Conservation (phyloP, 768 basidiomycete species). For the Fomitopsis serialis region DNA sequence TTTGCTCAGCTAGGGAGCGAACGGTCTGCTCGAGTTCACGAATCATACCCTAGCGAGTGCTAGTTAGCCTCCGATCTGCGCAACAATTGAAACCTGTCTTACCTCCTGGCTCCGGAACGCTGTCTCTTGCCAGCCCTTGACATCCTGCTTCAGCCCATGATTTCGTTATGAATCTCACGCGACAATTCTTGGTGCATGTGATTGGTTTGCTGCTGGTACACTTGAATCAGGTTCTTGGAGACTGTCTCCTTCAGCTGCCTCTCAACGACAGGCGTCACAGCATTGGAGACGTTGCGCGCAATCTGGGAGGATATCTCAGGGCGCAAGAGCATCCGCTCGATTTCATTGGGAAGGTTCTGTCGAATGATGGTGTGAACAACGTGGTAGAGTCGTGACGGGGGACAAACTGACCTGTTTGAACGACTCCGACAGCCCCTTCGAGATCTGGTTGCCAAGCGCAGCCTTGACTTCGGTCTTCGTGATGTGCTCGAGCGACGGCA, state of each 20-base stretch:
- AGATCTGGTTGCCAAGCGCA: slow-evolving; percentile 74
- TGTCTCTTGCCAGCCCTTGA: slow-evolving; percentile 78
- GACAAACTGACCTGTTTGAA: slow-evolving; percentile 58
- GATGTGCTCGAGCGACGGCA: slow-evolving; percentile 78
- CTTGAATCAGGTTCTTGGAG: slow-evolving; percentile 66
- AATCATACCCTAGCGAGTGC: slow-evolving; percentile 50
- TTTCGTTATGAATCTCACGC: slow-evolving; percentile 69
- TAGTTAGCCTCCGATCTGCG: background rate
- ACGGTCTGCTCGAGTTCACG: slow-evolving; percentile 80
- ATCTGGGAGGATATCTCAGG: slow-evolving; percentile 76
- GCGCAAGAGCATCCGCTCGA: slow-evolving; percentile 72
- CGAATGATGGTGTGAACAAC: background rate
- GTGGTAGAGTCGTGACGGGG: background rate
- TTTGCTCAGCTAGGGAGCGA: slow-evolving; percentile 69
- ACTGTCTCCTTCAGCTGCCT: slow-evolving; percentile 79
- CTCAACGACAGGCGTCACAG: slow-evolving; percentile 72
- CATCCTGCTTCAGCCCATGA: slow-evolving; percentile 74
- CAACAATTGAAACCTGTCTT: slow-evolving; percentile 17
- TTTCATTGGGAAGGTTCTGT: slow-evolving; percentile 71
- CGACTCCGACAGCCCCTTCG: slow-evolving; percentile 63
- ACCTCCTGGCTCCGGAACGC: slow-evolving; percentile 78
- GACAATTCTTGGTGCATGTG: slow-evolving; percentile 77
- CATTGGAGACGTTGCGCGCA: slow-evolving; percentile 65
- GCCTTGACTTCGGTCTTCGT: slow-evolving; percentile 77
- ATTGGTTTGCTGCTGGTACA: slow-evolving; percentile 69